Evolutionary conservation across 2,329 filamentous ascomycete species (phyloP).

Genomic region (Paramyrothecium roridum): DNA sequence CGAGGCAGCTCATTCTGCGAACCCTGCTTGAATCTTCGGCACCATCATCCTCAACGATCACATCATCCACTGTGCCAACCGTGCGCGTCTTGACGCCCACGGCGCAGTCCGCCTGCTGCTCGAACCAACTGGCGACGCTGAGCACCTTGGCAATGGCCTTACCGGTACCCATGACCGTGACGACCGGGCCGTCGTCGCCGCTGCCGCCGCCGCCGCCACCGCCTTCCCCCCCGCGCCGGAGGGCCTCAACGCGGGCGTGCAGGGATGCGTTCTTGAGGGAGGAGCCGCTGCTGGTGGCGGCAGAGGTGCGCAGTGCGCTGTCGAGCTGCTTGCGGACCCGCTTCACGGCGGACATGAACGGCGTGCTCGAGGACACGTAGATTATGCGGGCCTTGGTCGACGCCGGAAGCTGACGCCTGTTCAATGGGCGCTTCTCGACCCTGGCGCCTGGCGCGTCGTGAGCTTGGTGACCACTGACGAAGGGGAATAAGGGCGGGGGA

Average conservation of each 20-base stretch:
- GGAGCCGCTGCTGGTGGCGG: conserved; percentile 29
- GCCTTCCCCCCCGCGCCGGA: conserved; percentile 34
- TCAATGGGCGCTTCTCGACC: conserved; percentile 47
- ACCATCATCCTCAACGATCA: conserved; percentile 42
- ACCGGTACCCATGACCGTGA: conserved; percentile 63
- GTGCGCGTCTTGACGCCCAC: conserved; percentile 62
- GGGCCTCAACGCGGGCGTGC: conserved; percentile 40
- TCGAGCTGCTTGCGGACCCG: conserved; percentile 63
- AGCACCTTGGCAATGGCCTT: conserved; percentile 63
- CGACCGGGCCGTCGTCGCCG: conserved; percentile 29
- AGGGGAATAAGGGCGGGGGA: not conserved
- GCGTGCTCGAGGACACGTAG: conserved; percentile 63
- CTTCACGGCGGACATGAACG: conserved; percentile 66
- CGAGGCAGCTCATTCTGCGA: conserved; percentile 48
- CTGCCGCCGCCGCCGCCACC: conserved; percentile 19
- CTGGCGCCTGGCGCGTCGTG: conserved; percentile 35
- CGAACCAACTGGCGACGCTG: conserved; percentile 62
- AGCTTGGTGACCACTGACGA: conserved; percentile 1
- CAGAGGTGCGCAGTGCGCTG: conserved; percentile 39
- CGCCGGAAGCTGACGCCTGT: conserved; percentile 34
- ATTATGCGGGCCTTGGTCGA: conserved; percentile 47
- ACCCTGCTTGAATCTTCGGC: conserved; percentile 36
- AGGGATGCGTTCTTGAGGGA: conserved; percentile 42
- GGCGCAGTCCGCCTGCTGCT: conserved; percentile 54
- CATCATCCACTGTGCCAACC: conserved; percentile 65